These are phyloP conservation scores for Glycyrrhiza uralensis DNA, from an alignment of 306 rosid species.

Conservation along the genomic window DNA sequence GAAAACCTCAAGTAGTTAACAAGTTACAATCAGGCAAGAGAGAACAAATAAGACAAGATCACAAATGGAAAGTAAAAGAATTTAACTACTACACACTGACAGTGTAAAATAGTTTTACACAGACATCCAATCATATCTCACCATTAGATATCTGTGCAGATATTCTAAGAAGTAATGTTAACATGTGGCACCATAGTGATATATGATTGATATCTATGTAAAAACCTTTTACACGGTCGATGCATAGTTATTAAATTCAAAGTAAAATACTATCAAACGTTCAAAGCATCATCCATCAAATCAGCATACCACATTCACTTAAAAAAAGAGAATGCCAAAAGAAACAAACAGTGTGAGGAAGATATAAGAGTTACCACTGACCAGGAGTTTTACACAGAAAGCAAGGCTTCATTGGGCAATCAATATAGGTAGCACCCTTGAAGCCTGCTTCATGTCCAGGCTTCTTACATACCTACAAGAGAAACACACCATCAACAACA, in stretches of 20 bases:
- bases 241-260: no score
- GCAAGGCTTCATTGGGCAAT: slow-evolving; percentile 99
- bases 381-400: slow-evolving; percentile 95
- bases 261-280: neutral
- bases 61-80: no score
- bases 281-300: neutral
- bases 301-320: neutral
- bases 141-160: no score
- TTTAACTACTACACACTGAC: no score
- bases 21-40: neutral
- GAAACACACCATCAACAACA: neutral
- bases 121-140: no score
- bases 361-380: neutral
- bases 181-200: no score
- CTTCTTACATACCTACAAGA: slow-evolving; percentile 78
- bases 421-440: slow-evolving; percentile 91
- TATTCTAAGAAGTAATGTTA: no score
- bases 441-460: slow-evolving; percentile 97
- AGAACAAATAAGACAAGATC: neutral
- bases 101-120: no score
- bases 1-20: neutral
- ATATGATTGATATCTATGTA: no score
- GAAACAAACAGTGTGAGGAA: neutral
- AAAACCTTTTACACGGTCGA: no score
- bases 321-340: neutral